Evolutionary conservation across 2,329 filamentous ascomycete species (phyloP).

Genomic region (Lanzia echinophila): DNA sequence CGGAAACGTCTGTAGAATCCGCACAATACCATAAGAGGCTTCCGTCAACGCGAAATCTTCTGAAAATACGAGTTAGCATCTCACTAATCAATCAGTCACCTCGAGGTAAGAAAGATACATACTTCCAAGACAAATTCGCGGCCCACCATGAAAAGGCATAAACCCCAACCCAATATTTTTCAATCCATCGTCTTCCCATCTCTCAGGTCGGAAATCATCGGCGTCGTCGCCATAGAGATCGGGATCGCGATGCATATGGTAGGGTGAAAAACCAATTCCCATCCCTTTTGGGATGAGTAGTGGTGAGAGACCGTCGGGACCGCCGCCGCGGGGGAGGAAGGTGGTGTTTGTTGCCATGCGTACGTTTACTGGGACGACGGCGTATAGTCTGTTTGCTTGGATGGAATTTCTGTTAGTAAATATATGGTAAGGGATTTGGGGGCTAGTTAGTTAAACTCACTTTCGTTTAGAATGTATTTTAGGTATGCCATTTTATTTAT

Average conservation of each 20-base stretch:
- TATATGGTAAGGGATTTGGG: not conserved
- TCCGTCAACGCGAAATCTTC: conserved; percentile 28
- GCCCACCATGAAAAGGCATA: conserved; percentile 66
- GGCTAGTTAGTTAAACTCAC: not conserved
- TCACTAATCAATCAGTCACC: no score
- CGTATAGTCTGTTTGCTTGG: conserved; percentile 2
- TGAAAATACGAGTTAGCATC: not conserved
- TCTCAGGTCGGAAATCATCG: conserved; percentile 64
- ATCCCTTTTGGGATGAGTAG: conserved; percentile 15
- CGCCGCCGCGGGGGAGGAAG: conserved; percentile 26
- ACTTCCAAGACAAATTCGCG: conserved; percentile 60
- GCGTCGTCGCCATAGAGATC: conserved; percentile 66
- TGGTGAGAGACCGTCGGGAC: conserved; percentile 18
- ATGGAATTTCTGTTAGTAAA: not conserved
- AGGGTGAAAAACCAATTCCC: conserved; percentile 17
- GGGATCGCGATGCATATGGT: conserved; percentile 26
- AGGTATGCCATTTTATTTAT: conserved; percentile 7
- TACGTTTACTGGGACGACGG: conserved; percentile 40
- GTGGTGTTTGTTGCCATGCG: conserved; percentile 40
- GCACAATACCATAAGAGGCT: conserved; percentile 21
- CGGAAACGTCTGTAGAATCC: conserved; percentile 21
- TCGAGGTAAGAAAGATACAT: conserved; percentile 12
- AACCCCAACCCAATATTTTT: conserved; percentile 54
- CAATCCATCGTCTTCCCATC: conserved; percentile 59
- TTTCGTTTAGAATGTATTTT: conserved; percentile 5